A percentile compares a stretch with the other conserved stretches of the same genome.
These are phyloP conservation scores for Emmonsia crescens DNA, from an alignment of 2,329 filamentous ascomycete genomes.

Conservation along the genomic window DNA sequence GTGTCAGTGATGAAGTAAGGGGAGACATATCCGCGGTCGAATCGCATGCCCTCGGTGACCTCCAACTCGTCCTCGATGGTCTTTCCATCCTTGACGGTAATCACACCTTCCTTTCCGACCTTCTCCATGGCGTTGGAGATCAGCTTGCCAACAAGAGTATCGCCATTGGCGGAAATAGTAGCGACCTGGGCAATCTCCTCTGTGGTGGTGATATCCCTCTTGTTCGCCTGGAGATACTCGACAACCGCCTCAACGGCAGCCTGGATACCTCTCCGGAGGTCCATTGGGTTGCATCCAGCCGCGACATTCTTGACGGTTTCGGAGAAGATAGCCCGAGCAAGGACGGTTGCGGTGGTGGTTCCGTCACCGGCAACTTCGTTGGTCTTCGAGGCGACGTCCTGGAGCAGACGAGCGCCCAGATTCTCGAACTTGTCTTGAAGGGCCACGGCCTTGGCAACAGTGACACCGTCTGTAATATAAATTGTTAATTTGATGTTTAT, in stretches of 20 bases:
- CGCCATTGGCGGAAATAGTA: slow-evolving; percentile 95
- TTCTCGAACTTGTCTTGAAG: slow-evolving; percentile 99
- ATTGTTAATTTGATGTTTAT: background rate
- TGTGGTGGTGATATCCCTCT: slow-evolving; percentile 95
- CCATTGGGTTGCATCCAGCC: slow-evolving; percentile 99
- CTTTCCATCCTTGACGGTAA: slow-evolving; percentile 99
- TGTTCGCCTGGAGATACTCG: slow-evolving; percentile 87
- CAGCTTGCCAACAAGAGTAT: slow-evolving; percentile 86
- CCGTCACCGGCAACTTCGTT: slow-evolving; percentile 98
- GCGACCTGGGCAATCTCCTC: slow-evolving; percentile 96
- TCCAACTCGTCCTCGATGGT: slow-evolving; percentile 95
- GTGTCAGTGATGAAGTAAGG: slow-evolving; percentile 99
- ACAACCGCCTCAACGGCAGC: slow-evolving; percentile 91
- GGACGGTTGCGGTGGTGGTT: slow-evolving; percentile 94
- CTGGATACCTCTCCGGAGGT: slow-evolving; percentile 92
- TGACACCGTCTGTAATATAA: slow-evolving; percentile 60
- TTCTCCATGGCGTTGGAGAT: slow-evolving; percentile 99
- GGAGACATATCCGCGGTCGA: slow-evolving; percentile 96
- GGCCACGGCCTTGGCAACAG: slow-evolving; percentile 76
- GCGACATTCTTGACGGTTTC: slow-evolving; percentile 99
- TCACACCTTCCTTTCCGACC: slow-evolving; percentile 99
- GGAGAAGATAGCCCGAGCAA: slow-evolving; percentile 96
- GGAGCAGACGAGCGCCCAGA: slow-evolving; percentile 88
- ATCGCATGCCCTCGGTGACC: slow-evolving; percentile 99
- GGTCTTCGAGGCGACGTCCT: slow-evolving; percentile 98